Evolutionary conservation across 192 early-diverging fungal genomes (phyloP).

Genomic region (Paraglomus brasilianum): DNA sequence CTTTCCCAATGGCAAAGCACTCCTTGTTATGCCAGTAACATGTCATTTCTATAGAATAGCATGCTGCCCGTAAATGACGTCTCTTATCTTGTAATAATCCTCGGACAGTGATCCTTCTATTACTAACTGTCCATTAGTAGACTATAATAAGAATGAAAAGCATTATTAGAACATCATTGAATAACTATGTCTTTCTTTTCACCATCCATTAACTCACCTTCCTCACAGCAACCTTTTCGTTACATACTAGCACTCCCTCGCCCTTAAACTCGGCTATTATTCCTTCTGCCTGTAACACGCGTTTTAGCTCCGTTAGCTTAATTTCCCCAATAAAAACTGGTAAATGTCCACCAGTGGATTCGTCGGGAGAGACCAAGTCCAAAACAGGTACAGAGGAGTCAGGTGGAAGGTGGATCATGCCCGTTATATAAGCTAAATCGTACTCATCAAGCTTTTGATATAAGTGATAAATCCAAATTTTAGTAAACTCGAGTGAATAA

Average conservation of each 20-base stretch:
- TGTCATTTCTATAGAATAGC: conserved; percentile 61
- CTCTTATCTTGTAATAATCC: conserved; percentile 73
- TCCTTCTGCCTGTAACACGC: conserved; percentile 67
- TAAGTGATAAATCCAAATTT: conserved; percentile 22
- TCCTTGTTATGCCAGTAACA: background rate
- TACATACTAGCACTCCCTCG: conserved; percentile 84
- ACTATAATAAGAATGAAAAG: conserved; percentile 29
- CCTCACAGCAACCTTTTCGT: conserved; percentile 67
- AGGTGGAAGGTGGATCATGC: conserved; percentile 65
- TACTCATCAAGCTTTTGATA: conserved; percentile 66
- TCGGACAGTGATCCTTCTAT: conserved; percentile 60
- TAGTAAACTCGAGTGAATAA: background rate
- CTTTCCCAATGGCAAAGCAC: too few species aligned
- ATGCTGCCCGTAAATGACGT: conserved; percentile 69
- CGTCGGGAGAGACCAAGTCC: conserved; percentile 58
- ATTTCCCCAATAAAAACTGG: conserved; percentile 87
- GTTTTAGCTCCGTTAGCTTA: conserved; percentile 77
- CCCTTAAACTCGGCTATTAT: conserved; percentile 79
- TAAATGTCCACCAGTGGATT: conserved; percentile 35
- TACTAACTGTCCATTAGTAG: conserved; percentile 45
- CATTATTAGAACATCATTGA: background rate
- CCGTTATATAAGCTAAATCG: conserved; percentile 73
- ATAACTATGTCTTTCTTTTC: background rate
- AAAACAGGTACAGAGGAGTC: conserved; percentile 71
- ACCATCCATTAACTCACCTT: conserved; percentile 46